Evolutionary conservation across 306 rosid genomes (phyloP).

Genomic region (Pyrus communis): DNA sequence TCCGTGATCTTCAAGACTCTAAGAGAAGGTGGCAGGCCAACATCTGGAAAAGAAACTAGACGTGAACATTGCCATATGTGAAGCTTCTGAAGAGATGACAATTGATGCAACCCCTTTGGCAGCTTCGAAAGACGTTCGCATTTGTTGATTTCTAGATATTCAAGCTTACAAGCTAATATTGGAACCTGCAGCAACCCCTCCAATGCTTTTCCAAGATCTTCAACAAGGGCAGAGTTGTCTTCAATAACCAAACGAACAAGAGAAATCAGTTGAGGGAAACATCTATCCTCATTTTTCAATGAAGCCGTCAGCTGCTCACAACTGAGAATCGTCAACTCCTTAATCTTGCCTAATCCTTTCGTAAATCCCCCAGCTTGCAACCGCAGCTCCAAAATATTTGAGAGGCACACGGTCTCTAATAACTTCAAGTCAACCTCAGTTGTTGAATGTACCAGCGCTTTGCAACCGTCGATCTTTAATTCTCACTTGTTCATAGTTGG

Average conservation of each 20-base stretch:
- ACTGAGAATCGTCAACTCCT: no score
- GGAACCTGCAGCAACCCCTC: not conserved
- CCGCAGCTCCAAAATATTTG: not conserved
- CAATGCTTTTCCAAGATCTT: not conserved
- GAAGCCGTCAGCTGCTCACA: no score
- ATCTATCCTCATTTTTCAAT: no score
- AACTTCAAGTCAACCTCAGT: no score
- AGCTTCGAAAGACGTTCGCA: not conserved
- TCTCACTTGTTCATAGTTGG: no score
- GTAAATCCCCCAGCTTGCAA: not conserved
- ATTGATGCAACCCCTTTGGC: not conserved
- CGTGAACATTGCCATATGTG: accelerated
- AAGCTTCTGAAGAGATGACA: not conserved
- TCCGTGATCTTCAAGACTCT: accelerated
- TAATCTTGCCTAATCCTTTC: no score
- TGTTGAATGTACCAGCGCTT: no score
- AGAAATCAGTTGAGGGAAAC: not conserved
- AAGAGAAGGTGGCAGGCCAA: not conserved
- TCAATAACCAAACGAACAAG: not conserved
- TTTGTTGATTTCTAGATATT: not conserved
- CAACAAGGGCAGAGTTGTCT: not conserved
- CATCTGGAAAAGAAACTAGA: not conserved
- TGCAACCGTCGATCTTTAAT: no score
- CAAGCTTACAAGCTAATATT: not conserved
- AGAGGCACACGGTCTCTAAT: not conserved